Evolutionary conservation across 345 rosid species (phyloP), one percentile per base, ranked within the genome.

Genomic region (Lumnitzera racemosa): DNA sequence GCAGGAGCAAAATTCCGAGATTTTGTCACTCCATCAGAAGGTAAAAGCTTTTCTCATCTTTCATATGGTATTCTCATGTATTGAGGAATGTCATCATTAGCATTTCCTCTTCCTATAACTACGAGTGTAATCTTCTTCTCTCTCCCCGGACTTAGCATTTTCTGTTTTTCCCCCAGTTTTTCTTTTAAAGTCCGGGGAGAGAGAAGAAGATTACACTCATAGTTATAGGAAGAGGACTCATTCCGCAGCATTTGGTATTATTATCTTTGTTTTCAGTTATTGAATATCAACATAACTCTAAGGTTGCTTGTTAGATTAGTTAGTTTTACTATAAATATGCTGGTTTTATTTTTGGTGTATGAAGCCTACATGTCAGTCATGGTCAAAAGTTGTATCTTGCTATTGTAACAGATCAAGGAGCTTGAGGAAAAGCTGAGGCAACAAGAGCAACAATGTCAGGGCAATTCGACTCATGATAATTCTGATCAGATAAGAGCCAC

Each of bases 341-440:
- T 36, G 59, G 31, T 57, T 0, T 41, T 41, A 36, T 57, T 4
- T 16, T 57, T 16, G 24, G 12, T 57, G 0, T 9, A 24, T 16
- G 14, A 31, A 57, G 59, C 47, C 49, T 36, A 46, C 16, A 23
- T 25, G 46, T 3, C 2, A 55, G 24, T 36, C 56, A 24, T 55
- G 24, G 14, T 55, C 43, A 55, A 15, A 36, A 36, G 7, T 36
- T 36, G 46, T n/a, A 55, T 55, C 52, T 63, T 55, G 20, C 23
- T 16, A 56, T 56, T 20, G 14, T 65, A 63, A 52, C 85, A 91
- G 98, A 81, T 88, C 50, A 88, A 84, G 76, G 96, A 81, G 72
- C 91, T 86, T n/a, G 90, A 91, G 74, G 79, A 73, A 52, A 87
- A 81, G 77, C 55, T 92, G 67, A 81, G 69, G 74, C 87, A 87